Conservation (phyloP, 1,139 yeast species). For the Kurtzmaniella natalensis region DNA sequence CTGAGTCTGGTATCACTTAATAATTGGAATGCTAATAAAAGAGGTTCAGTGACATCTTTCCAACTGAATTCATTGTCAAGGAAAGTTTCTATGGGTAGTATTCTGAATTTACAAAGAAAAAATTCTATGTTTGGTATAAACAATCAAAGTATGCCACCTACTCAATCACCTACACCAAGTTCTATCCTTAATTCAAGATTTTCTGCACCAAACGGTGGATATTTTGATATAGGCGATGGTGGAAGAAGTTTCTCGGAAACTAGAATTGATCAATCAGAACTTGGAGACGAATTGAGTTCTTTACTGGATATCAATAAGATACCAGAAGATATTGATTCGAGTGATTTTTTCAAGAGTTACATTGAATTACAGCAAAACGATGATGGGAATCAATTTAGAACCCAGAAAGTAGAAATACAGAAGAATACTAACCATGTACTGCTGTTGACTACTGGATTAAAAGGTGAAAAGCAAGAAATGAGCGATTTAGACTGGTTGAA, state of each 20-base stretch:
- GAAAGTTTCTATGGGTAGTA: constrained; percentile 16
- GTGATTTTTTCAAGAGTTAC: constrained; percentile 21
- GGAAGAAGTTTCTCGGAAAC: not conserved
- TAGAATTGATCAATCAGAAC: constrained; percentile 21
- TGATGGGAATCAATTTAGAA: not conserved
- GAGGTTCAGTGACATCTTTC: constrained; percentile 19
- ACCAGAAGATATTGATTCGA: constrained; percentile 14
- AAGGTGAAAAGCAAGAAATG: constrained; percentile 12
- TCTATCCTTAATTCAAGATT: constrained; percentile 27
- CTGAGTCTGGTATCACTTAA: constrained; percentile 11
- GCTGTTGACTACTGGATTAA: constrained; percentile 25
- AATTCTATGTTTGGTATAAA: constrained; percentile 12
- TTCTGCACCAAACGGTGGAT: constrained; percentile 16
- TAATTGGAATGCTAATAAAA: constrained; percentile 12
- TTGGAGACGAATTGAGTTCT: constrained; percentile 6
- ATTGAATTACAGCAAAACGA: constrained; percentile 15
- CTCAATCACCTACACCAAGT: constrained; percentile 23
- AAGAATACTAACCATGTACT: constrained; percentile 10
- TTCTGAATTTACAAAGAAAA: constrained; percentile 14
- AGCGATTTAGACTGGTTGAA: constrained; percentile 46
- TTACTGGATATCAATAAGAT: constrained; percentile 2
- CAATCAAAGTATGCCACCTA: constrained; percentile 8
- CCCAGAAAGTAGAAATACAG: constrained; percentile 2
- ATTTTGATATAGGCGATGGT: constrained; percentile 26
- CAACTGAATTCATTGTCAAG: constrained; percentile 19